Evolutionary conservation across 2,329 filamentous ascomycete genomes (phyloP).

Genomic region (Blastomyces silverae): DNA sequence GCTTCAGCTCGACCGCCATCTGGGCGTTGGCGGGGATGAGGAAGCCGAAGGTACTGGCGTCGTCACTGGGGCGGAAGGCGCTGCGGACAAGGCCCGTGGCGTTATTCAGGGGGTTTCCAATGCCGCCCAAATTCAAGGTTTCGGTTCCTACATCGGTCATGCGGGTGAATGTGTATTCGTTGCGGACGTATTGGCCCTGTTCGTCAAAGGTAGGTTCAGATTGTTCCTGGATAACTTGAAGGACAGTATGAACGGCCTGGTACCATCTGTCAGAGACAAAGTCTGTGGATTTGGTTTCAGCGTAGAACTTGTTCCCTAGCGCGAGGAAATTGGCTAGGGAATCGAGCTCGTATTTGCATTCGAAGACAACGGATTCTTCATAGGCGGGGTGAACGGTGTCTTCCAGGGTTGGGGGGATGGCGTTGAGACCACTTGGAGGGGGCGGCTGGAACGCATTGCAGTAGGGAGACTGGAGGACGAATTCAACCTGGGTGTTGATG

Average conservation of each 20-base stretch:
- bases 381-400: slow-evolving; percentile 82
- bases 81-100: slow-evolving; percentile 82
- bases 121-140: slow-evolving; percentile 71
- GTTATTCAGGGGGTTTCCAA: slow-evolving; percentile 83
- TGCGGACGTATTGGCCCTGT: slow-evolving; percentile 58
- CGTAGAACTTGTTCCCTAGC: slow-evolving; percentile 77
- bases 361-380: slow-evolving; percentile 78
- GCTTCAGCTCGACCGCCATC: slow-evolving; percentile 82
- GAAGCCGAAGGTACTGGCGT: slow-evolving; percentile 88
- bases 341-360: slow-evolving; percentile 98
- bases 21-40: slow-evolving; percentile 94
- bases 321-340: slow-evolving; percentile 87
- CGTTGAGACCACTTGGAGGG: slow-evolving; percentile 65
- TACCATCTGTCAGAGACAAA: slow-evolving; percentile 78
- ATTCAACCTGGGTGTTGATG: slow-evolving; percentile 94
- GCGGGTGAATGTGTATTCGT: slow-evolving; percentile 83
- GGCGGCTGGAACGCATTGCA: slow-evolving; percentile 98
- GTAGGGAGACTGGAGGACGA: slow-evolving; percentile 88
- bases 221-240: slow-evolving; percentile 70
- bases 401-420: slow-evolving; percentile 70
- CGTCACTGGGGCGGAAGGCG: slow-evolving; percentile 90
- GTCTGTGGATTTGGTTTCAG: slow-evolving; percentile 66
- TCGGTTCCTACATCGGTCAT: slow-evolving; percentile 77
- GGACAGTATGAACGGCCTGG: slow-evolving; percentile 64
- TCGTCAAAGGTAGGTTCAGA: slow-evolving; percentile 72